Evolutionary conservation across 164 flowering plant species (phyloP).

Genomic region (Magnolia sinica): DNA sequence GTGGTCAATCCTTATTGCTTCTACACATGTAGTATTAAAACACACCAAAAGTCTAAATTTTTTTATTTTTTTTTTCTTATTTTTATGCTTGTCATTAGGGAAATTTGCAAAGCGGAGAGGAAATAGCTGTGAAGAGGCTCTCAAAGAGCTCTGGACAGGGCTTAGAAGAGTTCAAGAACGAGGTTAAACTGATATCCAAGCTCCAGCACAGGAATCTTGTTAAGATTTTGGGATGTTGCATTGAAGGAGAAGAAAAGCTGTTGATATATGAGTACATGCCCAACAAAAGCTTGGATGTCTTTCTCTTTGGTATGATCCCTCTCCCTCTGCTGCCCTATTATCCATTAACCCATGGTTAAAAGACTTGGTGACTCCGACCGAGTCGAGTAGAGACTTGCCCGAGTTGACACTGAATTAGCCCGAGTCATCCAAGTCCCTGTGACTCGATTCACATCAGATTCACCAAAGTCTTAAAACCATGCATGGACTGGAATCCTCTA

Average conservation of each 20-base stretch:
- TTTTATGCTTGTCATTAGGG: no score
- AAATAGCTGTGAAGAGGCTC: constrained; percentile 47
- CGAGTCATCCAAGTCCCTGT: no score
- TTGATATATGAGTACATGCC: constrained; percentile 41
- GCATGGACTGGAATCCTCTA: no score
- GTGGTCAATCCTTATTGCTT: no score
- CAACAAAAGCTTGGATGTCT: constrained; percentile 30
- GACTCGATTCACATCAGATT: no score
- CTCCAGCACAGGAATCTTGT: constrained; percentile 47
- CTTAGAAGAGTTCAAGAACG: constrained; percentile 33
- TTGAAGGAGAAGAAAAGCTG: constrained; percentile 33
- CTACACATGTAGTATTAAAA: no score
- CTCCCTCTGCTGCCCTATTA: neutral
- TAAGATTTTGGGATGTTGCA: constrained; percentile 36
- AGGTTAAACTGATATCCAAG: constrained; percentile 30
- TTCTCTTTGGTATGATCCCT: constrained; percentile 25
- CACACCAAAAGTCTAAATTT: no score
- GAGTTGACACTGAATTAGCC: no score
- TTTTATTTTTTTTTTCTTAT: no score
- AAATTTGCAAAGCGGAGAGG: constrained; percentile 24
- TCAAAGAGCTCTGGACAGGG: constrained; percentile 37
- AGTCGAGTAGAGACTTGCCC: no score
- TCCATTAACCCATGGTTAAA: neutral
- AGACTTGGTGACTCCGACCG: no score
- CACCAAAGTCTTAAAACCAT: no score